Conservation (phyloP, 2,329 filamentous ascomycete genomes). For the Aspergillus phoenicis region DNA sequence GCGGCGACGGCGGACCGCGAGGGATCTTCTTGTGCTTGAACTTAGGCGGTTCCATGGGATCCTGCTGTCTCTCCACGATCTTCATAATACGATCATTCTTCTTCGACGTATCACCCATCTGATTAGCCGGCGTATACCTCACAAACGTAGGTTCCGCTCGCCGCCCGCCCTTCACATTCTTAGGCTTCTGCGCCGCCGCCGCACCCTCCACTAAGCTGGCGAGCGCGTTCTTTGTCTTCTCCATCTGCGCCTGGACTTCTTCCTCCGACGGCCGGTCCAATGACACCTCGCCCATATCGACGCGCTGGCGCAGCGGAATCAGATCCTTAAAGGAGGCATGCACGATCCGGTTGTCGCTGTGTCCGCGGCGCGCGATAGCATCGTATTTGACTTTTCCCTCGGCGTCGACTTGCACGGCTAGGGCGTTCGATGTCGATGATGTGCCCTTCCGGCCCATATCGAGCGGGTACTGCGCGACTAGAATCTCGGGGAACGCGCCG, state of each 20-base stretch:
- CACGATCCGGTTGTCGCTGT: conserved; percentile 79
- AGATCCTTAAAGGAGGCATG: conserved; percentile 97
- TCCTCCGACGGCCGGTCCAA: conserved; percentile 82
- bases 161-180: conserved; percentile 82
- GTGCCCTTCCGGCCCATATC: conserved; percentile 85
- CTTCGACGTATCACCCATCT: conserved; percentile 85
- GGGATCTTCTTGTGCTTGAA: conserved; percentile 99
- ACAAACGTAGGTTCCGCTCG: conserved; percentile 90
- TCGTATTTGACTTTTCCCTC: conserved; percentile 97
- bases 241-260: conserved; percentile 78
- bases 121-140: conserved; percentile 90
- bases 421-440: conserved; percentile 73
- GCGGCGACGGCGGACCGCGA: conserved; percentile 85
- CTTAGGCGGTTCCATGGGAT: conserved; percentile 96
- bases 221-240: conserved; percentile 84
- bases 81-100: conserved; percentile 98
- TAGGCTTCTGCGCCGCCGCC: conserved; percentile 89
- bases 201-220: conserved; percentile 81
- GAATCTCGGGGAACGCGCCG: conserved; percentile 91
- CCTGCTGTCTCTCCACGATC: conserved; percentile 89
- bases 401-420: conserved; percentile 87
- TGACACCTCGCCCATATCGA: conserved; percentile 88
- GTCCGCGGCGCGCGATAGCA: conserved; percentile 87
- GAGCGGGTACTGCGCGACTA: conserved; percentile 90
- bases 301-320: conserved; percentile 88